A percentile compares a stretch with the other conserved stretches of the same genome.
These are phyloP conservation scores for Mortierella sp. DNA, from an alignment of 371 early-diverging fungal species.

Conservation along the genomic window DNA sequence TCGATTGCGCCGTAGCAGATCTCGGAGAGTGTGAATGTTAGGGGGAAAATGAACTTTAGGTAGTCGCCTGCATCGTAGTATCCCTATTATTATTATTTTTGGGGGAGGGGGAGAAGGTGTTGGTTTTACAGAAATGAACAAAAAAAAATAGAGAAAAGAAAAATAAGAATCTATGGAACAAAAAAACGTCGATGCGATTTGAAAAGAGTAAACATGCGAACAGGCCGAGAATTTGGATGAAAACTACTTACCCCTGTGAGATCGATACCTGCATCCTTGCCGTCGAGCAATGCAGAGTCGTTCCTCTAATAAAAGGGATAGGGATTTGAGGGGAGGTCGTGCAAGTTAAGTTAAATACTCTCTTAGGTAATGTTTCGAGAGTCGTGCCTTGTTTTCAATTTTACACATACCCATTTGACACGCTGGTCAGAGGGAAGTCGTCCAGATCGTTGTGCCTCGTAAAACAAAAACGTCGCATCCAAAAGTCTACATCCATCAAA, in stretches of 20 bases:
- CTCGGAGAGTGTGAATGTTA: constrained; percentile 63
- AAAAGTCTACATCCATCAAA: constrained; percentile 38
- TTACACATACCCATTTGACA: constrained; percentile 60
- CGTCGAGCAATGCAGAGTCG: constrained; percentile 66
- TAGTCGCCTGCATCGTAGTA: constrained; percentile 63
- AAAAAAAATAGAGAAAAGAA: background rate
- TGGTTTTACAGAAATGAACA: no score
- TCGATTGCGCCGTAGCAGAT: constrained; percentile 69
- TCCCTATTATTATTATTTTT: constrained; percentile 9
- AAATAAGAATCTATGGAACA: background rate
- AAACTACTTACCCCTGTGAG: constrained; percentile 50
- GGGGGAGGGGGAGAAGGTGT: no score
- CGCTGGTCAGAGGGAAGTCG: constrained; percentile 62
- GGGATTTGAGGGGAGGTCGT: background rate
- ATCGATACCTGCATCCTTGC: constrained; percentile 61
- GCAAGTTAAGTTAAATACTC: background rate
- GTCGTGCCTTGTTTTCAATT: background rate
- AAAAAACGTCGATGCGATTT: background rate
- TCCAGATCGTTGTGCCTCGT: constrained; percentile 71
- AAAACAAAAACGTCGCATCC: constrained; percentile 63
- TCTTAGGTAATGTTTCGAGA: background rate
- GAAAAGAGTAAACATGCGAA: background rate
- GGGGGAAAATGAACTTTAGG: constrained; percentile 70
- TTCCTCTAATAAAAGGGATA: constrained; percentile 55
- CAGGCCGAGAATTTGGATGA: background rate